Evolutionary conservation across 331 rosid genomes (phyloP).

Genomic region (Dryas integrifolia): DNA sequence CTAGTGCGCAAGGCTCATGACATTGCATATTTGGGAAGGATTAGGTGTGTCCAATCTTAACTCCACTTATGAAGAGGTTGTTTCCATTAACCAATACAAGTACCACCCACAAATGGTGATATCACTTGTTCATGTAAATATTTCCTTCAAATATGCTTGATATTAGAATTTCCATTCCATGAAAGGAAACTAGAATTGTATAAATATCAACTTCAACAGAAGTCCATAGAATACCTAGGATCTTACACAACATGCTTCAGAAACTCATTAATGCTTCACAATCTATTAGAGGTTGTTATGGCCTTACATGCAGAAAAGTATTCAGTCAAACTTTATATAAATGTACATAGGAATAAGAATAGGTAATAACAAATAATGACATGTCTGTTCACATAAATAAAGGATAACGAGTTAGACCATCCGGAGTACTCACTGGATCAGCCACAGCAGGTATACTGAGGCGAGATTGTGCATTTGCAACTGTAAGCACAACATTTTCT

Average conservation of each 20-base stretch:
- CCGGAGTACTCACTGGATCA: conserved; percentile 73
- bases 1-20: background rate
- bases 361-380: background rate
- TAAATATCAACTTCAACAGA: background rate
- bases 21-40: background rate
- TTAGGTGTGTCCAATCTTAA: background rate
- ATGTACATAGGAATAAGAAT: background rate
- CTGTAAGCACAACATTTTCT: conserved; percentile 76
- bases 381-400: conserved; percentile 8
- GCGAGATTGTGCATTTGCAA: conserved; percentile 87
- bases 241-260: background rate
- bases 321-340: background rate
- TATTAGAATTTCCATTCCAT: background rate
- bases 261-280: background rate
- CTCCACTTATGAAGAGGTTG: background rate
- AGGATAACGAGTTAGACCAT: conserved; percentile 15
- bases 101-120: too few species aligned
- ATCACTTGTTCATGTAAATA: background rate
- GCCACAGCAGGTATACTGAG: conserved; percentile 52
- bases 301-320: background rate
- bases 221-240: too few species aligned
- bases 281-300: background rate
- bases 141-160: background rate
- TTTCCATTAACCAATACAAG: background rate
- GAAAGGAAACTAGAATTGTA: background rate